A percentile compares a stretch with the other conserved stretches of the same genome.
phyloP scores from a whole-genome alignment of 352 stramenopile genomes.

The Globisporangium abappressorium region DNA sequence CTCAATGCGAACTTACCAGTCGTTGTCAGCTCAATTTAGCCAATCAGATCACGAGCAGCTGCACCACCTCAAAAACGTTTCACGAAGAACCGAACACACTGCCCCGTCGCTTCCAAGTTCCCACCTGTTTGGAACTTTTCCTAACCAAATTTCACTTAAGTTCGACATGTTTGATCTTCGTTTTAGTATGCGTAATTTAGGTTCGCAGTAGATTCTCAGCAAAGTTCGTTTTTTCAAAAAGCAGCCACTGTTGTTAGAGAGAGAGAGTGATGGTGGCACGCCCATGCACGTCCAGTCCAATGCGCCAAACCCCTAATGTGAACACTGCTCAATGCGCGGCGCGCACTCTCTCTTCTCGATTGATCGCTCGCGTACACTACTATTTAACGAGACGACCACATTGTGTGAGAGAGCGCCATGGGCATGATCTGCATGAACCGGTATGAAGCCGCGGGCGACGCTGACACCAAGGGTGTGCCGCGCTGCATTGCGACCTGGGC shows the following conservation, averaged over 20 bases:
- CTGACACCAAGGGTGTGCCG: slow-evolving; percentile 24
- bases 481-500: slow-evolving; percentile 71
- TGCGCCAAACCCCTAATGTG: not conserved
- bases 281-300: not conserved
- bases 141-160: not conserved
- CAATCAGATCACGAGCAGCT: not conserved
- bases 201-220: not conserved
- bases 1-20: not conserved
- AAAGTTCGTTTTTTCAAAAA: not conserved
- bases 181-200: not conserved
- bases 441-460: slow-evolving; percentile 32
- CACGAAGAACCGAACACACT: not conserved
- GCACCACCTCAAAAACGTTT: not conserved
- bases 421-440: slow-evolving; percentile 71
- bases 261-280: not conserved
- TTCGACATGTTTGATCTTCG: not conserved
- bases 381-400: not conserved
- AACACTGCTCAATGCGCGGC: not conserved
- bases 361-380: not conserved
- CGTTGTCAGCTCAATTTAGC: not conserved
- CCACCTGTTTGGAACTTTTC: not conserved
- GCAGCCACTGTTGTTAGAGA: not conserved
- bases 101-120: not conserved
- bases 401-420: slow-evolving; percentile 24
- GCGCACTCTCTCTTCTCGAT: not conserved